Base-by-base conservation (phyloP, 306 rosid species). In the Glycyrrhiza uralensis region DNA sequence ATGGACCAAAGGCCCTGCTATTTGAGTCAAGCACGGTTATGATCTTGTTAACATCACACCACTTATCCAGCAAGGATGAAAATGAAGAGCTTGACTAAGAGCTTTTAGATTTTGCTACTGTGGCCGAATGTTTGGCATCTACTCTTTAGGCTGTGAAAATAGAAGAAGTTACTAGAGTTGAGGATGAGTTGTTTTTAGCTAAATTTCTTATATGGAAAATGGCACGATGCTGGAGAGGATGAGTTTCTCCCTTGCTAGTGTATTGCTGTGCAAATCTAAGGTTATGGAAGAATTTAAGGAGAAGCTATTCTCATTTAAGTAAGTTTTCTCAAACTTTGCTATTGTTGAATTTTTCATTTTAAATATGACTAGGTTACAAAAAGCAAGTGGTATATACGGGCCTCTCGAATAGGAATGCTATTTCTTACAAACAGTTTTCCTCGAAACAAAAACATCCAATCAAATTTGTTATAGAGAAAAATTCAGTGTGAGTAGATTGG, bases 131-230 rank as follows among this genome's bases (percentile, higher is more conserved):
- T 24, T 9, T 76, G 23, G 5, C 6, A 46, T 9, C 51, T n/a
- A 22, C 33, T 2, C 81, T 76, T 5, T 5, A 76, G 17, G 22
- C 20, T 44, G 75, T 76, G 20, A 56, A 67, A 22, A 22, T 76
- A 41, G 52, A 13, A 57, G 6, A 14, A 2, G 24, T 56, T 6
- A 1, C 15, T 6, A 69, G 75, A 22, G 4, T 0, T 3, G 15
- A 66, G n/a, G 20, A 67, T 60, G 66, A 77, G 50, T 45, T 69
- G 2, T 7, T 12, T 39, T 10, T 77, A 2, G 72, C 72, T 17
- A 77, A 77, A 39, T 71, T 45, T 59, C 4, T 56, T n/a, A n/a
- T 42, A 50, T 45, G 66, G 75, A 70, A 35, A 73, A 73, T 29
- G 69, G 62, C n/a, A n/a, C n/a, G n/a, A n/a, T 52, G 60, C 60